These are phyloP conservation scores for Coffea humblotiana DNA, from an alignment of 305 asterid genomes.

Conservation along the genomic window DNA sequence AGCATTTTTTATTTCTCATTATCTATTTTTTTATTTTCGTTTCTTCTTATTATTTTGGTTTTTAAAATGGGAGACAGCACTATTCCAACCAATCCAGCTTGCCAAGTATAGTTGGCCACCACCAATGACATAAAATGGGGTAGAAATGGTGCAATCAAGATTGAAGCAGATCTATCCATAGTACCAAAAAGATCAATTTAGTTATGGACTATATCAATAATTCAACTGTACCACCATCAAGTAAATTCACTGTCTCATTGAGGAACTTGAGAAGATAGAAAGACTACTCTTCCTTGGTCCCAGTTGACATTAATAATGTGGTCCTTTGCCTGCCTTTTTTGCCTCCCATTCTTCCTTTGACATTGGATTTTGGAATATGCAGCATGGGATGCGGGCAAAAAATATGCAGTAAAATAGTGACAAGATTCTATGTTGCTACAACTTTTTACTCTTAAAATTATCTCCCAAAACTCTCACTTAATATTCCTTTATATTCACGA, in stretches of 20 bases:
- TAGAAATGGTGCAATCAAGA: neutral
- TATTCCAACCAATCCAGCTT: conserved; percentile 2
- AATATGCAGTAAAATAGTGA: no score
- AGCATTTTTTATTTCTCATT: no score
- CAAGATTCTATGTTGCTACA: neutral
- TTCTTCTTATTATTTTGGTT: neutral
- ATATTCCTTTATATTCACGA: neutral
- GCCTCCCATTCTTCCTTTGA: neutral
- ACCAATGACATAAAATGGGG: neutral
- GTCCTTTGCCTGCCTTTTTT: conserved; percentile 25
- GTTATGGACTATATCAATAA: conserved; percentile 2
- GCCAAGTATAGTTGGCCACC: neutral
- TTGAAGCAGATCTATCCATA: neutral
- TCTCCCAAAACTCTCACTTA: no score
- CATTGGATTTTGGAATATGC: neutral
- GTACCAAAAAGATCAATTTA: neutral
- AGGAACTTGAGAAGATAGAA: conserved; percentile 7
- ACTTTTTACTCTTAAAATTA: no score
- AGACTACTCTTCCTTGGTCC: conserved; percentile 13
- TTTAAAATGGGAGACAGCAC: neutral
- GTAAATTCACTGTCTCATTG: conserved; percentile 19
- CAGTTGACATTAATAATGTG: conserved; percentile 36
- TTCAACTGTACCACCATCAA: neutral
- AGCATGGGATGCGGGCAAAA: neutral
- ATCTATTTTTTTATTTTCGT: no score